Percentiles rank a stretch among this genome's conserved stretches.
phyloP scores from a whole-genome alignment of 495 filamentous ascomycete genomes.

The Chlorociboria aeruginascens region DNA sequence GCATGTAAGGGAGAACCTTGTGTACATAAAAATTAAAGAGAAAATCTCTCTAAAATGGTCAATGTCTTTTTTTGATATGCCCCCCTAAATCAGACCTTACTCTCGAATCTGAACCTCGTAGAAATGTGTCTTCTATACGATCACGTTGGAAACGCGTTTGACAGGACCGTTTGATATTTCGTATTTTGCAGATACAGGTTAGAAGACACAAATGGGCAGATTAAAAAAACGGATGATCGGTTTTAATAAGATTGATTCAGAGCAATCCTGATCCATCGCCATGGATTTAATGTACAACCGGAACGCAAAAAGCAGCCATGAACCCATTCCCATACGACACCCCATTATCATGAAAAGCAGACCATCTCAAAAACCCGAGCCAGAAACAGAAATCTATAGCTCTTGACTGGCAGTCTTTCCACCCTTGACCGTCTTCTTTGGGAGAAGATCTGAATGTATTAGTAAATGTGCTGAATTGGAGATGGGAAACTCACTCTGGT shows the following conservation, averaged over 20 bases:
- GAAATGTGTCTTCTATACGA: too few relatives aligned
- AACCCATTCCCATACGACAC: slow-evolving; percentile 76
- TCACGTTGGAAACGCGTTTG: too few relatives aligned
- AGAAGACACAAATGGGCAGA: not conserved
- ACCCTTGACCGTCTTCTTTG: slow-evolving; percentile 93
- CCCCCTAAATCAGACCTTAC: too few relatives aligned
- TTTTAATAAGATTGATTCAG: slow-evolving; percentile 22
- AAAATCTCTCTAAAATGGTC: too few relatives aligned
- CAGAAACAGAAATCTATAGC: slow-evolving; percentile 50
- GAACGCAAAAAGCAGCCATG: slow-evolving; percentile 69
- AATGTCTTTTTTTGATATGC: too few relatives aligned
- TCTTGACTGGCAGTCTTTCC: slow-evolving; percentile 87
- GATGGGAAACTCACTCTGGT: slow-evolving; percentile 69
- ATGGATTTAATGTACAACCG: slow-evolving; percentile 91
- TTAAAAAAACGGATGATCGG: slow-evolving; percentile 6
- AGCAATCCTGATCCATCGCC: slow-evolving; percentile 50
- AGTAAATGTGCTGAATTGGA: slow-evolving; percentile 6
- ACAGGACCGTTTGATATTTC: not conserved
- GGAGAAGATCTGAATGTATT: slow-evolving; percentile 64
- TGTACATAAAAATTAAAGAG: too few relatives aligned
- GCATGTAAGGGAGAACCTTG: too few relatives aligned
- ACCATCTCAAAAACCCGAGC: slow-evolving; percentile 38
- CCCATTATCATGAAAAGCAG: slow-evolving; percentile 57
- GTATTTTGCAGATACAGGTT: not conserved
- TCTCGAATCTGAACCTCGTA: not conserved